These are phyloP conservation scores for Trichoderma afroharzianum DNA, from an alignment of 2,329 filamentous ascomycete species.

Conservation along the genomic window DNA sequence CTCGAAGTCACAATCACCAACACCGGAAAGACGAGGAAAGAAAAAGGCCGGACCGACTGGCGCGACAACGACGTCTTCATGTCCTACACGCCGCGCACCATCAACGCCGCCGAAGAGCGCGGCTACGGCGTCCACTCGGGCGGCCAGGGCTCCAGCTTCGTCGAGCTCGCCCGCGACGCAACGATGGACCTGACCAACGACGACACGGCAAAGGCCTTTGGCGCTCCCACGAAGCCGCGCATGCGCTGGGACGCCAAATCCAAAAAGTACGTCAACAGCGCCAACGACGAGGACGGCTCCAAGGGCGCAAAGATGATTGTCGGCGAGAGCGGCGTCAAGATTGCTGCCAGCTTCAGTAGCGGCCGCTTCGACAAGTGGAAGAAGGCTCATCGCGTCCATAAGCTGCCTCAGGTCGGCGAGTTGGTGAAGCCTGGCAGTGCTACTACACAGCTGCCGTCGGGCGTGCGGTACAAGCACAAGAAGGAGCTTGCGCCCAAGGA, in stretches of 20 bases:
- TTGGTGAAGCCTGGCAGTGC: conserved; percentile 53
- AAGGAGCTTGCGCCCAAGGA: conserved; percentile 85
- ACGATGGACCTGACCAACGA: conserved; percentile 94
- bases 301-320: conserved; percentile 68
- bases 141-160: conserved; percentile 70
- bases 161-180: conserved; percentile 78
- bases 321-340: conserved; percentile 92
- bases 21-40: conserved; percentile 41
- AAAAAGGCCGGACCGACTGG: conserved; percentile 61
- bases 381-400: conserved; percentile 75
- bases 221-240: conserved; percentile 66
- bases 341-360: conserved; percentile 87
- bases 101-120: conserved; percentile 81
- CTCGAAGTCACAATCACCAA: conserved; percentile 70
- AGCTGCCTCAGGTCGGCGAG: conserved; percentile 80
- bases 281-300: conserved; percentile 92
- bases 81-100: conserved; percentile 82
- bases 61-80: conserved; percentile 91
- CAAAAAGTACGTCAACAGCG: conserved; percentile 88
- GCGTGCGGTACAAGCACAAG: conserved; percentile 73
- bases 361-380: conserved; percentile 93
- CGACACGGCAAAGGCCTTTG: conserved; percentile 76
- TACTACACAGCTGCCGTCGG: conserved; percentile 28
- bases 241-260: conserved; percentile 97
- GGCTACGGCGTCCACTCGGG: conserved; percentile 92